Evolutionary conservation across 768 basidiomycete species (phyloP).

Genomic region (Trametes gibbosa): DNA sequence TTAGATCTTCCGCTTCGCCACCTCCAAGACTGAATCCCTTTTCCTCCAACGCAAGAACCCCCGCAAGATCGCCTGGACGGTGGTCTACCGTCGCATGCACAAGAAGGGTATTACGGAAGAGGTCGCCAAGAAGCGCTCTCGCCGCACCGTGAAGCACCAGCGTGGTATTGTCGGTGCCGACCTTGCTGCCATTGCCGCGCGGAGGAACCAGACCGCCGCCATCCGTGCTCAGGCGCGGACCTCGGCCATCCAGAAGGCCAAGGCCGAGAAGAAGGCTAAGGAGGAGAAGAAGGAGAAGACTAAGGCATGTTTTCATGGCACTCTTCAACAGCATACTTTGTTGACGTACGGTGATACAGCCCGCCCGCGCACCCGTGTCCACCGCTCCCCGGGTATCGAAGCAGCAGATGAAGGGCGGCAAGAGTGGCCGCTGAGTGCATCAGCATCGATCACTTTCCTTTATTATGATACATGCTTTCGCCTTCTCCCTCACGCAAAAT

Average conservation of each 20-base stretch:
- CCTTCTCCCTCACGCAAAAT: slow-evolving; percentile 25
- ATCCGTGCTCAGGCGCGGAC: slow-evolving; percentile 77
- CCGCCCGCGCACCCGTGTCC: slow-evolving; percentile 51
- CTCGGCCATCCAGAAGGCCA: slow-evolving; percentile 89
- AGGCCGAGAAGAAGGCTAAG: slow-evolving; percentile 96
- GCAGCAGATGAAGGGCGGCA: slow-evolving; percentile 94
- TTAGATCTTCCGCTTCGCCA: slow-evolving; percentile 93
- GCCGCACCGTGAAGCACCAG: slow-evolving; percentile 96
- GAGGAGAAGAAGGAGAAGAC: slow-evolving; percentile 76
- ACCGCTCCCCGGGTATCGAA: slow-evolving; percentile 86
- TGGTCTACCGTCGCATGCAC: slow-evolving; percentile 94
- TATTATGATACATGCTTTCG: slow-evolving; percentile 28
- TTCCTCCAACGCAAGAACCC: slow-evolving; percentile 99
- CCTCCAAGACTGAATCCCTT: slow-evolving; percentile 91
- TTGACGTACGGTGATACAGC: slow-evolving; percentile 37
- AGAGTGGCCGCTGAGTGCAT: slow-evolving; percentile 61
- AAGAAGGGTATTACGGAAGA: slow-evolving; percentile 99
- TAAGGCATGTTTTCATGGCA: slow-evolving; percentile 49
- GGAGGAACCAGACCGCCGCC: slow-evolving; percentile 88
- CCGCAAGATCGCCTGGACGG: slow-evolving; percentile 98
- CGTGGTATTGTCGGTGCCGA: slow-evolving; percentile 98
- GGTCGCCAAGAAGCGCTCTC: slow-evolving; percentile 97
- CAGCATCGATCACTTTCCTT: slow-evolving; percentile 8
- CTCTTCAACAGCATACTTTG: neutral
- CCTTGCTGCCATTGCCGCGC: slow-evolving; percentile 85